Conservation (phyloP, 768 basidiomycete species). For the Podaxis rugospora region DNA sequence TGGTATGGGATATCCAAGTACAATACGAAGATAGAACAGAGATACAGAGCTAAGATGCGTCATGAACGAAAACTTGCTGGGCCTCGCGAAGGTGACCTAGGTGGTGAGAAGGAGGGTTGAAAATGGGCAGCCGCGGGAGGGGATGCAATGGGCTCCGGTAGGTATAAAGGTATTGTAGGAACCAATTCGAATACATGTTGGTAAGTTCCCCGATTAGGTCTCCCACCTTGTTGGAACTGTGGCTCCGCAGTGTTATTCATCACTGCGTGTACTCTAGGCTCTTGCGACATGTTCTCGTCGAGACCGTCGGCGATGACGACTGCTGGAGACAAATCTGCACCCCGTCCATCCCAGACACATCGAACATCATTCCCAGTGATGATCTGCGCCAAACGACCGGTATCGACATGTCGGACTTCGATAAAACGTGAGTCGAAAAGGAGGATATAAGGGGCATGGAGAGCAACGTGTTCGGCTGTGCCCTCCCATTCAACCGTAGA, state of each 20-base stretch:
- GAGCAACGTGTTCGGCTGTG: conserved; percentile 80
- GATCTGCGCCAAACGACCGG: conserved; percentile 77
- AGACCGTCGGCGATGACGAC: conserved; percentile 47
- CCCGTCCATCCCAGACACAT: conserved; percentile 88
- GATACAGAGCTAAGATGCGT: neutral
- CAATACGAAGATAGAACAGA: too few relatives aligned
- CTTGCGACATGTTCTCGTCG: conserved; percentile 61
- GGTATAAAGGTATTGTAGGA: conserved; percentile 69
- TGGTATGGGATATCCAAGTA: neutral
- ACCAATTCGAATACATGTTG: conserved; percentile 81
- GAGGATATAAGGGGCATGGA: conserved; percentile 85
- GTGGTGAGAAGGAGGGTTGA: conserved; percentile 48
- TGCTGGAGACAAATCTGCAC: conserved; percentile 49
- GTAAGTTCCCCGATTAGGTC: conserved; percentile 41
- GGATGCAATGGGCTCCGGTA: conserved; percentile 55
- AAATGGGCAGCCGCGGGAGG: conserved; percentile 51
- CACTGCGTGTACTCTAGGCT: conserved; percentile 82
- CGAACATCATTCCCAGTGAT: conserved; percentile 77
- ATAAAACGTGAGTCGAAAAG: conserved; percentile 89
- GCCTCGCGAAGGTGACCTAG: conserved; percentile 46
- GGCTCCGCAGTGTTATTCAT: conserved; percentile 54
- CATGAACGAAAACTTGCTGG: conserved; percentile 20
- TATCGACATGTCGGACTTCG: conserved; percentile 82
- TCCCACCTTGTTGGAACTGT: conserved; percentile 34
- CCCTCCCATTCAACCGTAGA: conserved; percentile 94